These are phyloP conservation scores for Prunus armeniaca DNA, from an alignment of 306 rosid genomes.

Conservation along the genomic window DNA sequence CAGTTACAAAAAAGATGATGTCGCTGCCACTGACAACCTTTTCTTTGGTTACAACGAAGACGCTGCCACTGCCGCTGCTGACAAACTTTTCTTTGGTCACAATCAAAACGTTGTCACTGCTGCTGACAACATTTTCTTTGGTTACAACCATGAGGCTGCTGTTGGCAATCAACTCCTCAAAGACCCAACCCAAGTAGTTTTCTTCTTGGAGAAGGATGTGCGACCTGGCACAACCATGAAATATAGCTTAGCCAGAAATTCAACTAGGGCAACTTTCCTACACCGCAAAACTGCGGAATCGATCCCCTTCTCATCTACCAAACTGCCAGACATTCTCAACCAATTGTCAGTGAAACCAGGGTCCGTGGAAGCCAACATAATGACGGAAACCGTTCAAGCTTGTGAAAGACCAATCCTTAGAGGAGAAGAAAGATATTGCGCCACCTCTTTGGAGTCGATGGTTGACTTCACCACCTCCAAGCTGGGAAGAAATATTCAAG, in stretches of 20 bases:
- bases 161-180: constrained; percentile 53
- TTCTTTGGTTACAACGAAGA: not conserved
- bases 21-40: accelerated
- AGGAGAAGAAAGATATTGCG: constrained; percentile 65
- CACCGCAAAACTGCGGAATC: constrained; percentile 36
- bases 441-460: constrained; percentile 79
- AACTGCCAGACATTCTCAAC: constrained; percentile 31
- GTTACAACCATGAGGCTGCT: not conserved
- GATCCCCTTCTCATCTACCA: constrained; percentile 53
- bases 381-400: constrained; percentile 40
- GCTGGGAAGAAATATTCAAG: constrained; percentile 46
- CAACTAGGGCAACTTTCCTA: constrained; percentile 35
- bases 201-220: constrained; percentile 65
- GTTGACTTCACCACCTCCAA: constrained; percentile 55
- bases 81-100: not conserved
- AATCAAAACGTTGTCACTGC: accelerated
- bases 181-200: constrained; percentile 42
- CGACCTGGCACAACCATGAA: constrained; percentile 27
- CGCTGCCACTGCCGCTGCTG: constrained; percentile 18
- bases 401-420: constrained; percentile 36
- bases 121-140: not conserved
- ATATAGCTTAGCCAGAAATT: constrained; percentile 35
- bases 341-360: constrained; percentile 32
- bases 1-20: not conserved
- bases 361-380: constrained; percentile 34